Percentiles rank a stretch among this genome's conserved stretches.
These are phyloP conservation scores for Pestalotiopsis sp. DNA, from an alignment of 2,329 filamentous ascomycete species.

Conservation along the genomic window DNA sequence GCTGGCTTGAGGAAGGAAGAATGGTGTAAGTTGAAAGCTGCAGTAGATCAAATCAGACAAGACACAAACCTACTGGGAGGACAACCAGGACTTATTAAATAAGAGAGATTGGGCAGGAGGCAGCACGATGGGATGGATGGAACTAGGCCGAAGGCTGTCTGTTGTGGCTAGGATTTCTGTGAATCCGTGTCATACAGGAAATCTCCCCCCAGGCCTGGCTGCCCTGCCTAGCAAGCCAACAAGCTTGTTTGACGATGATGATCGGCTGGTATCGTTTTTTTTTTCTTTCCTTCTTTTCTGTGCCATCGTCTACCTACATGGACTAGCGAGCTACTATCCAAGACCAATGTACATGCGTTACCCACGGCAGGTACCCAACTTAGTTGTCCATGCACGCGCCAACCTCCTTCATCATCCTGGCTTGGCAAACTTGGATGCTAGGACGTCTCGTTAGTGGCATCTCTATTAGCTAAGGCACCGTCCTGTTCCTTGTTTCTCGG, in stretches of 20 bases:
- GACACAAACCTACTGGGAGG: conserved; percentile 1
- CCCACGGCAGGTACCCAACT: not conserved
- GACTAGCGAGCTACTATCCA: not conserved
- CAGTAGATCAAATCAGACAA: not conserved
- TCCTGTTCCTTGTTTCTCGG: not conserved
- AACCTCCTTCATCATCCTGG: not conserved
- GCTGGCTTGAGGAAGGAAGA: not conserved
- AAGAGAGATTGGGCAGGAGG: not conserved
- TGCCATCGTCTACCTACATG: not conserved
- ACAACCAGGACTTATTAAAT: conserved; percentile 10
- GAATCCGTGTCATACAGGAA: conserved; percentile 2
- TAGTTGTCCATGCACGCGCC: not conserved
- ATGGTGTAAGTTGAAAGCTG: conserved; percentile 2
- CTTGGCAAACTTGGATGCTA: not conserved
- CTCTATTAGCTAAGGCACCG: not conserved
- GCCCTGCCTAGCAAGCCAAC: not conserved
- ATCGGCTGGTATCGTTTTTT: not conserved
- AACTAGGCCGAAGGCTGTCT: not conserved
- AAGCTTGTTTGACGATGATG: not conserved
- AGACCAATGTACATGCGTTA: not conserved
- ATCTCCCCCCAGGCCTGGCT: not conserved
- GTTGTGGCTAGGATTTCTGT: not conserved
- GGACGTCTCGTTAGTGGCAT: not conserved
- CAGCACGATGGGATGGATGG: not conserved
- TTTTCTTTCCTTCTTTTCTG: not conserved